Percentiles rank a stretch among this genome's conserved stretches.
Conservation (phyloP, 352 stramenopile genomes). For the Phytophthora europaea region DNA sequence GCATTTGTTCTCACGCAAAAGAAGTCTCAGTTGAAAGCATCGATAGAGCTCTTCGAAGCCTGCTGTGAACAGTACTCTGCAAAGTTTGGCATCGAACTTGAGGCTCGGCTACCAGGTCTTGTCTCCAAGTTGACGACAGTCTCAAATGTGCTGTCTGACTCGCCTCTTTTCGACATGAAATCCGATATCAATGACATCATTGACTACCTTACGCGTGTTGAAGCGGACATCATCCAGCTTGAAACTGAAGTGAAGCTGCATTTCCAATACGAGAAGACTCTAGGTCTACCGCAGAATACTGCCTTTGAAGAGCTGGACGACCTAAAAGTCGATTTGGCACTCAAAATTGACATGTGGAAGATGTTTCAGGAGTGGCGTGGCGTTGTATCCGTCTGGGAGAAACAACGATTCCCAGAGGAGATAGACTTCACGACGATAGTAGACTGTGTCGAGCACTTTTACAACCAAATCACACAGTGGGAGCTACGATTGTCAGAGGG, state of each 20-base stretch:
- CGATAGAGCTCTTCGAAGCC: constrained; percentile 81
- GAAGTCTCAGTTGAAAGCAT: constrained; percentile 75
- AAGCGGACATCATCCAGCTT: constrained; percentile 35
- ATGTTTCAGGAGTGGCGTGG: constrained; percentile 72
- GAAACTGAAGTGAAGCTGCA: constrained; percentile 44
- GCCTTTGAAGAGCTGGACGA: constrained; percentile 89
- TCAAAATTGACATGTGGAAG: constrained; percentile 90
- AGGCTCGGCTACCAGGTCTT: constrained; percentile 59
- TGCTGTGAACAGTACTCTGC: constrained; percentile 78
- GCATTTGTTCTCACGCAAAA: constrained; percentile 82
- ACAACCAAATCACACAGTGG: constrained; percentile 54
- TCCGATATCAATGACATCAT: constrained; percentile 62
- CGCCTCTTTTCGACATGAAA: constrained; percentile 58
- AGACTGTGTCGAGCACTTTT: constrained; percentile 74
- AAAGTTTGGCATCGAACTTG: constrained; percentile 82
- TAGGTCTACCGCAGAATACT: constrained; percentile 60
- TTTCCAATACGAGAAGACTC: constrained; percentile 64
- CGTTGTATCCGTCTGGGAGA: constrained; percentile 57
- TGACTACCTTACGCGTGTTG: constrained; percentile 50
- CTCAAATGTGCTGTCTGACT: constrained; percentile 44
- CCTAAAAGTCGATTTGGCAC: constrained; percentile 69
- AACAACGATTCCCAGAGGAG: constrained; percentile 60
- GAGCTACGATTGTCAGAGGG: constrained; percentile 64
- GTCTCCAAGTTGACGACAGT: constrained; percentile 44
- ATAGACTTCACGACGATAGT: constrained; percentile 80